phyloP scores from a whole-genome alignment of 345 rosid species.

The Hevea brasiliensis region DNA sequence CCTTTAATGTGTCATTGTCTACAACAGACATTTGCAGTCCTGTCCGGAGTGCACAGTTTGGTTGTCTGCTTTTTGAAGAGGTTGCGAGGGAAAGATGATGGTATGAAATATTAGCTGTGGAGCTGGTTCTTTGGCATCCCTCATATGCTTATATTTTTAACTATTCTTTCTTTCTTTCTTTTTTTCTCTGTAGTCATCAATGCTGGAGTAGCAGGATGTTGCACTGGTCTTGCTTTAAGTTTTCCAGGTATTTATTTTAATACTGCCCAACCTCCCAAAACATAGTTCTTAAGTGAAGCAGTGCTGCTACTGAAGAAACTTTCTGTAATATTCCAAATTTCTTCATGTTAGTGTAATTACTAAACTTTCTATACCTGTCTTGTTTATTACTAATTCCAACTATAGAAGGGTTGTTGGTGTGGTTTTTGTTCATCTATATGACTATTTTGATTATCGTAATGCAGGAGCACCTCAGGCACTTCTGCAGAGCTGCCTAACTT shows the following conservation, averaged over 20 bases:
- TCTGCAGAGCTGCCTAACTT: conserved; percentile 72
- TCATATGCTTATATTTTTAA: background rate
- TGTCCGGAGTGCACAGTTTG: conserved; percentile 73
- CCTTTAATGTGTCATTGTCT: background rate
- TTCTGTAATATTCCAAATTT: background rate
- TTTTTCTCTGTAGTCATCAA: conserved; percentile 56
- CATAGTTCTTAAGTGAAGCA: background rate
- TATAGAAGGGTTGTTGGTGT: background rate
- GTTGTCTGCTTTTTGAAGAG: conserved; percentile 70
- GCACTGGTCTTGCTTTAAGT: conserved; percentile 86
- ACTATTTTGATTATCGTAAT: conserved; percentile 6
- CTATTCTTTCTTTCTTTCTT: conserved; percentile 12
- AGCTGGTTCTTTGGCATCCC: background rate
- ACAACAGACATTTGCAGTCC: conserved; percentile 60
- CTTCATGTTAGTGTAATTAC: background rate
- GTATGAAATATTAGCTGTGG: conserved; percentile 37
- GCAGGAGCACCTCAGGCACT: conserved; percentile 77
- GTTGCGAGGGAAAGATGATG: conserved; percentile 92
- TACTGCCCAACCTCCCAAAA: too few species aligned
- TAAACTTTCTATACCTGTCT: background rate
- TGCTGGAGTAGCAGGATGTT: conserved; percentile 93
- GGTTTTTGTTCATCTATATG: background rate
- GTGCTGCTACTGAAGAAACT: background rate
- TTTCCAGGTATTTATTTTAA: conserved; percentile 53
- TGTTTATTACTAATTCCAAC: background rate